Evolutionary conservation across 805 yeast genomes (phyloP), one percentile per base, ranked within the genome.

Genomic region (Saccharomyces mikatae): DNA sequence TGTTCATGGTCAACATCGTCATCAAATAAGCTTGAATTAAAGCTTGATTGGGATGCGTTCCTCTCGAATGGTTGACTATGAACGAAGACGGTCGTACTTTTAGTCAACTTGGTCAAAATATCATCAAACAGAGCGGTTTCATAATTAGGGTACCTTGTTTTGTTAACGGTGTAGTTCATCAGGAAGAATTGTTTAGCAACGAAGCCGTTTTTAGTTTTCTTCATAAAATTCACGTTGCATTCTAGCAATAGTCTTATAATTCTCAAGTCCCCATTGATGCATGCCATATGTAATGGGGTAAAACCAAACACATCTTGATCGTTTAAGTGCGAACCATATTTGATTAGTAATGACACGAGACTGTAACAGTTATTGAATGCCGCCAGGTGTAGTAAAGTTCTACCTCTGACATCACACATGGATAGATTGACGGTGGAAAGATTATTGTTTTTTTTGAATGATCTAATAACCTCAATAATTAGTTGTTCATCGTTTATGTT

Each of bases 221-320:
- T 67, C 47, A 75, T 73, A 58, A 80, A 70, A 59, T 80, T 81
- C 0, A 90, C 86, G 50, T 82, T 84, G 64, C 85, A 83, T 41
- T 79, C 81, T 41, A 83, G 66, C 58, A 87, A 75, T 46, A 84
- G 63, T 46, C 78, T 77, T 57, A 87, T 85, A 41, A 85, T 75
- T 46, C 79, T 83, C 51, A 89, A 74, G 63, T 86, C 80, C 24
- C 96, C 96, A 59, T 78, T 75, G 61, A 90, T 68, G 41, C 89
- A 80, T 0, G 97, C 96, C 63, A 86, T 82, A 68, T 91, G 96
- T 53, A 92, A 73, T 5, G 98, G 95, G 0, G 96, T 85, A 58
- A 81, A 80, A 1, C 96, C 97, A 64, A 84, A 87, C 47, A 77
- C 75, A 68, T 92, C 98, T 61, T 80, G 80, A 46, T 77, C 74